Base-by-base conservation (phyloP, 306 rosid species). In the Malus orientalis region DNA sequence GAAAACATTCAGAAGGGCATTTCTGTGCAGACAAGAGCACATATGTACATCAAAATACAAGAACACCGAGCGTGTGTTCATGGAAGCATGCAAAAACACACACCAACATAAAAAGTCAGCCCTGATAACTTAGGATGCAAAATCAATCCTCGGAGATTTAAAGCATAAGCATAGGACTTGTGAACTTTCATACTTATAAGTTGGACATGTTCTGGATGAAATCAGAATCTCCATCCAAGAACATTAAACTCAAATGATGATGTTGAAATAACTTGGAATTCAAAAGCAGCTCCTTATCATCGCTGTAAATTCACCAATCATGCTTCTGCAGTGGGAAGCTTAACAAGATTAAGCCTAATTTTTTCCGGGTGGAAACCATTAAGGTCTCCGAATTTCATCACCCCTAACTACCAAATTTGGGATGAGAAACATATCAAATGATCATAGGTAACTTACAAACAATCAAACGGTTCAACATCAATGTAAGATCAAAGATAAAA, bases 61-160 rank as follows among this genome's bases (percentile, higher is more conserved):
- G 29, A 25, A 14, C 13, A 4, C 30, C 14, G 2, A 11, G 47
- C 40, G 22, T 58, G 42, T 32, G 55, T 33, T 30, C 42, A 20
- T 62, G 58, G 23, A 20, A 38, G 45, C 19, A 59, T 25, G 73
- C 23, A 42, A 61, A 63, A 53, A 11, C 20, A 70, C 18, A 60
- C 23, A 71, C n/a, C 44, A 47, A 6, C 7, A 22, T 3, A 3
- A 40, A 8, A 63, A 70, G 20, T 73, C 44, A 29, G 33, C 69
- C 69, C 55, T 73, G 71, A 3, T 15, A 55, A 49, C 36, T 42
- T 38, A 22, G 8, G 44, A 67, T 49, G 42, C 20, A 11, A 23
- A 22, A 18, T 25, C 79, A 59, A 80, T 54, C 74, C 60, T 11
- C 70, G 7, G 23, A 80, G 69, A 58, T 53, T 54, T 65, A 9